phyloP scores from a whole-genome alignment of 192 early-diverging fungal species.

The Funneliformis mosseae region DNA sequence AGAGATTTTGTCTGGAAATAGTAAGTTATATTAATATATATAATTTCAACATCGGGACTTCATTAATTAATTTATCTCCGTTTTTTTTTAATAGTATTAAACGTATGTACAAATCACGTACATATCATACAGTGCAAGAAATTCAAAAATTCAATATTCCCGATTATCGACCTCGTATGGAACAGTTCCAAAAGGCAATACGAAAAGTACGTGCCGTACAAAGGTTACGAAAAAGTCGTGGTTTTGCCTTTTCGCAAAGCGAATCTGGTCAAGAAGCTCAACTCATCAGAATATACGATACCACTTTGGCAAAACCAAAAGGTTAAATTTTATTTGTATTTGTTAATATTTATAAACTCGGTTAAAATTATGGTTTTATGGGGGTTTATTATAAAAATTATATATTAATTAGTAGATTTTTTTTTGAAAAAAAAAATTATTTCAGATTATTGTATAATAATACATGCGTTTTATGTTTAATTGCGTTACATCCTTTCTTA shows the following conservation, averaged over 20 bases:
- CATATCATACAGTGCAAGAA: constrained; percentile 98
- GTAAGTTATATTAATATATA: constrained; percentile 60
- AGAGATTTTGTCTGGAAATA: constrained; percentile 96
- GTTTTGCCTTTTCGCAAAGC: constrained; percentile 98
- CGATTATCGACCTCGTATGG: constrained; percentile 96
- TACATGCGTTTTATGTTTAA: not conserved
- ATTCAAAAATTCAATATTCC: constrained; percentile 99
- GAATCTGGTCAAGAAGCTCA: constrained; percentile 80
- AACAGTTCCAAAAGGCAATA: constrained; percentile 98
- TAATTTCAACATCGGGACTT: not conserved
- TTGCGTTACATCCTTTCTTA: not conserved
- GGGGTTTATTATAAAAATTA: not conserved
- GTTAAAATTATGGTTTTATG: not conserved
- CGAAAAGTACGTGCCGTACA: constrained; percentile 95
- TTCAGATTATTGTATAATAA: not conserved
- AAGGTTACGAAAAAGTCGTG: constrained; percentile 87
- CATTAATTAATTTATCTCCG: constrained; percentile 9
- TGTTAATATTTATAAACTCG: not conserved
- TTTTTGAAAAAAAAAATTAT: not conserved
- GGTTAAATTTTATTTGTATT: constrained; percentile 39
- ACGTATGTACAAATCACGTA: constrained; percentile 76
- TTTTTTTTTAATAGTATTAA: constrained; percentile 52
- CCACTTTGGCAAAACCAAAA: constrained; percentile 56
- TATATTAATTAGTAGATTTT: not conserved
- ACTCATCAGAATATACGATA: constrained; percentile 60